Base-by-base conservation (phyloP, 495 filamentous ascomycete genomes). In the Rostrohypoxylon terebratum region DNA sequence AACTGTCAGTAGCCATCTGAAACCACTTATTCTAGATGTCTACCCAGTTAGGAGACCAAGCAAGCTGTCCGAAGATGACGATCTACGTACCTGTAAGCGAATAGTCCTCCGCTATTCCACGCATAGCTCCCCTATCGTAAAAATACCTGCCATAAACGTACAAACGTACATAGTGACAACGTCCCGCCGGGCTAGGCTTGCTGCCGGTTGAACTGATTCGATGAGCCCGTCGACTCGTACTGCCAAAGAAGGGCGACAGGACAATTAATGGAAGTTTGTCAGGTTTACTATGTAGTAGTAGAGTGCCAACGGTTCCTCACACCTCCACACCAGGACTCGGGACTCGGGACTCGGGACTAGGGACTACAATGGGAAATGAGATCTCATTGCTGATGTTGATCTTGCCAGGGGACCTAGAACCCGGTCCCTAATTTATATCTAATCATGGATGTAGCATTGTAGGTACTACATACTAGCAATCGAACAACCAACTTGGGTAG, bases 331-430 rank as follows among this genome's bases (percentile, higher is more conserved):
- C 28, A 28, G 28, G 28, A 5, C 28, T 28, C 28, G 6, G 28
- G 28, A 5, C 28, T 28, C 28, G 6, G 28, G 28, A 5, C 28
- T 28, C 28, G 6, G 28, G 28, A 5, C 28, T 28, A 1, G 6
- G 28, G 28, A 5, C n/a, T 61, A 47, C 34, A 44, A 48, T 51
- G 6, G 40, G 20, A 31, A 14, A 57, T 20, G 16, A 23, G 20
- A 34, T 33, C 51, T 71, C 63, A 20, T 42, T 60, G 16, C 31
- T 63, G 53, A 34, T 62, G 58, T 42, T 68, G 69, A 68, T 72
- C 63, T 62, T 42, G 50, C 50, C 58, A 50, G 63, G 64, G 53
- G 64, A 68, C 67, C 69, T 72, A 59, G 69, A 72, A 67, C 69
- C 63, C 47, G 59, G 65, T 63, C 58, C 57, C 50, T 68, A 68